Evolutionary conservation across 2,329 filamentous ascomycete genomes (phyloP), one percentile per base, ranked within the genome.

Genomic region (Pestalotiopsis sp.): DNA sequence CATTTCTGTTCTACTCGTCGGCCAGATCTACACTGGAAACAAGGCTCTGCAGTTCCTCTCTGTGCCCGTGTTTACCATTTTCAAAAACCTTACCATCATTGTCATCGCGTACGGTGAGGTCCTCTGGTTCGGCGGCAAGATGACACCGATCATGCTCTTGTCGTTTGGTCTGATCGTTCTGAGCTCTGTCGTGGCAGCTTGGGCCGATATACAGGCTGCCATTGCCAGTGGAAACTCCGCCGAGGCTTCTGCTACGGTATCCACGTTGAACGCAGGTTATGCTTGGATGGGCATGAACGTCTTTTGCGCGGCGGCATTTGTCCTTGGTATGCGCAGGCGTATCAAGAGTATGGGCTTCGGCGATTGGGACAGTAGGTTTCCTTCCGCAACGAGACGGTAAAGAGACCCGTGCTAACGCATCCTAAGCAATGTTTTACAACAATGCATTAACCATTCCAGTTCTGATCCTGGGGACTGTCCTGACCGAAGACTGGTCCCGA

Each of bases 271-370:
- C 75, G 89, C 95, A 31, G 96, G 96, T 57, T 99, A 99, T 80
- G 89, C 97, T 70, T 99, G 96, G 96, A 98, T 98, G 95, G 87
- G 93, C 75, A 85, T 97, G 83, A 99, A 99, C 82, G 97, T 97
- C 77, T 89, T 98, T 79, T 98, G 94, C 86, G 95, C 93, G 31
- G 94, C 96, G 2, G 89, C 93, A 25, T 98, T 97, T 76, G 86
- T 98, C 60, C 84, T 99, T 71, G 89, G 92, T 74, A 98, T 98
- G 95, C 92, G 95, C 79, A 98, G 98, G 87, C 92, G 96, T 73
- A 98, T 98, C 81, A 98, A 98, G 91, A 90, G 96, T 83, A 98
- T 97, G 86, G 97, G 97, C 86, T 98, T 98, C 85, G 98, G 97
- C 87, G 96, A 98, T 81, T 98, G 97, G 86, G 96, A 99, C 81